Conservation (phyloP, 1,284 basidiomycete species). For the Pseudozyma sp. region DNA sequence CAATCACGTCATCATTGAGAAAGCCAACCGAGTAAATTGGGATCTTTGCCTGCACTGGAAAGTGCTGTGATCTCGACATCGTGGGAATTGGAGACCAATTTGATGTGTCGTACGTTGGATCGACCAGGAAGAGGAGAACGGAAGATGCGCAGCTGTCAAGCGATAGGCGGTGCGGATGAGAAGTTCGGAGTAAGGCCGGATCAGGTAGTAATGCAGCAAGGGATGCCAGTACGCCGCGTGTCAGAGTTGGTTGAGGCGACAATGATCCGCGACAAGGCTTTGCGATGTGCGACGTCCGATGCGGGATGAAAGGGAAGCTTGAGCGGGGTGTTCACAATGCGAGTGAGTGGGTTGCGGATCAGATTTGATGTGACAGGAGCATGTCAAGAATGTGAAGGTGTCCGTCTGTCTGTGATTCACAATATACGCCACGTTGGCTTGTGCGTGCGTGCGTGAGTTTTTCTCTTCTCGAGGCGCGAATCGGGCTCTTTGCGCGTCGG, state of each 20-base stretch:
- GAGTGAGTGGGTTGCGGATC: constrained; percentile 4
- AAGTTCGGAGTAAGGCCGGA: background rate
- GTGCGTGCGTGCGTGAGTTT: constrained; percentile 16
- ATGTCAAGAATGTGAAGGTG: background rate
- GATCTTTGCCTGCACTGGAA: constrained; percentile 49
- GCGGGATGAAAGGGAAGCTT: too few species aligned
- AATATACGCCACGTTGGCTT: constrained; percentile 9
- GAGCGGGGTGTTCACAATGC: background rate
- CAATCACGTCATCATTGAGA: constrained; percentile 49
- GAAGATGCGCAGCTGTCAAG: background rate
- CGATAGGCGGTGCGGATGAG: too few species aligned
- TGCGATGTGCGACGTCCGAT: too few species aligned
- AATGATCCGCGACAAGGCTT: too few species aligned
- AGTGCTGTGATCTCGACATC: constrained; percentile 52
- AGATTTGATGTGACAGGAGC: constrained; percentile 5
- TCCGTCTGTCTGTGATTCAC: background rate
- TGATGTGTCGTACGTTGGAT: too few species aligned
- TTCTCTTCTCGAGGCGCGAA: too few species aligned
- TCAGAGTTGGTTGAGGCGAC: too few species aligned
- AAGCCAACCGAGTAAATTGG: constrained; percentile 66
- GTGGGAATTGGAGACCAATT: background rate
- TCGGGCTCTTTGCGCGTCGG: background rate
- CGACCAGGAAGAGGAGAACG: background rate
- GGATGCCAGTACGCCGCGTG: too few species aligned
- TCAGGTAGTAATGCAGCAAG: background rate